phyloP scores from a whole-genome alignment of 192 early-diverging fungal species.

The Backusella morwellensis region DNA sequence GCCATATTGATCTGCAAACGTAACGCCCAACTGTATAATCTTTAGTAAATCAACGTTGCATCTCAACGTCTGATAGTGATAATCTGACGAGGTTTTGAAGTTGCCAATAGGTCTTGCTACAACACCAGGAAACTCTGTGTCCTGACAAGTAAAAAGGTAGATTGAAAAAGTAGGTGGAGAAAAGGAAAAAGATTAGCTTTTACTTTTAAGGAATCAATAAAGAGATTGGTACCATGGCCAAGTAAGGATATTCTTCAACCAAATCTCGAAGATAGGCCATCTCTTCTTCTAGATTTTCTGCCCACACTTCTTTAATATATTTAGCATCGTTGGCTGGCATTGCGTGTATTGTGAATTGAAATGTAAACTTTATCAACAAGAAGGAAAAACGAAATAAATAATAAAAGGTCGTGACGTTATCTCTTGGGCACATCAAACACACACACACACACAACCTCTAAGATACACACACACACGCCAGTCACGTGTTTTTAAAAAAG shows the following conservation, averaged over 20 bases:
- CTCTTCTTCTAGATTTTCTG: slow-evolving; percentile 93
- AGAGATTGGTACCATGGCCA: slow-evolving; percentile 80
- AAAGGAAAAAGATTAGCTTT: slow-evolving; percentile 6
- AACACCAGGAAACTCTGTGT: slow-evolving; percentile 99
- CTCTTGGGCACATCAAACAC: neutral
- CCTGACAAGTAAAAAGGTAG: slow-evolving; percentile 44
- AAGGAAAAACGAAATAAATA: neutral
- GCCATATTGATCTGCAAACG: slow-evolving; percentile 87
- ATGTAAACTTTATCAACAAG: neutral
- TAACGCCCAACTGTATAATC: slow-evolving; percentile 98
- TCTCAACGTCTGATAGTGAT: slow-evolving; percentile 96
- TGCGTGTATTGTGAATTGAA: neutral
- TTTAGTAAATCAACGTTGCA: slow-evolving; percentile 98
- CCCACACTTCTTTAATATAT: slow-evolving; percentile 87
- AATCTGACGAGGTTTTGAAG: slow-evolving; percentile 94
- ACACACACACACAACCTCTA: neutral
- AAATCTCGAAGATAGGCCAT: slow-evolving; percentile 83
- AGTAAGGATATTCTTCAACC: slow-evolving; percentile 89
- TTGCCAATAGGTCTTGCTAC: slow-evolving; percentile 98
- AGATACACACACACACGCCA: neutral
- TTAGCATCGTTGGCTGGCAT: slow-evolving; percentile 38
- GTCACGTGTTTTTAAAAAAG: too few relatives aligned
- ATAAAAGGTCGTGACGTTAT: neutral
- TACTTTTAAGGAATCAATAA: neutral
- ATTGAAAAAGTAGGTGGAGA: neutral